Conservation (phyloP, 208 protist genomes). For the Leishmania arabica region DNA sequence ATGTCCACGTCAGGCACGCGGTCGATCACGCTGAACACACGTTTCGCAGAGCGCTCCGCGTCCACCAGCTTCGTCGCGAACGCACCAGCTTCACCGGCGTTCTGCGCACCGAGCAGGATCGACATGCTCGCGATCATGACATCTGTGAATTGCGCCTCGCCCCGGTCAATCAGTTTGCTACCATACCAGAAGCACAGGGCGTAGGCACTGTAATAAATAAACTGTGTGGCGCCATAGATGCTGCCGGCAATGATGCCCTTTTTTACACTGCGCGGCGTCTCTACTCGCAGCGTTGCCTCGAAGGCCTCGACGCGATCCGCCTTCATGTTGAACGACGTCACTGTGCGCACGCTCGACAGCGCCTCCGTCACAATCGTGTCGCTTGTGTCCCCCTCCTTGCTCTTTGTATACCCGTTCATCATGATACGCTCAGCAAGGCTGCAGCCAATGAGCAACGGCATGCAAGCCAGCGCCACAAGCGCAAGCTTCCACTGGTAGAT, state of each 20-base stretch:
- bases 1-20: slow-evolving; percentile 68
- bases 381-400: slow-evolving; percentile 43
- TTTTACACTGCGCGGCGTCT: slow-evolving; percentile 29
- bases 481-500: slow-evolving; percentile 80
- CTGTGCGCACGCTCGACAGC: slow-evolving; percentile 74
- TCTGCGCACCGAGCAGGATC: slow-evolving; percentile 64
- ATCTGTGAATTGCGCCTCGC: slow-evolving; percentile 62
- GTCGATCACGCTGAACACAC: slow-evolving; percentile 83
- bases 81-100: slow-evolving; percentile 61
- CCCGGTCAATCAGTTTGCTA: slow-evolving; percentile 62
- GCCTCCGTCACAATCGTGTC: slow-evolving; percentile 73
- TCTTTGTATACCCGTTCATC: slow-evolving; percentile 40
- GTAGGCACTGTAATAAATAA: slow-evolving; percentile 59
- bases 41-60: slow-evolving; percentile 43
- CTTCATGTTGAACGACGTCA: slow-evolving; percentile 78
- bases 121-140: slow-evolving; percentile 55
- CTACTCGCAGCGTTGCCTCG: slow-evolving; percentile 17
- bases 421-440: slow-evolving; percentile 46
- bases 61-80: slow-evolving; percentile 67
- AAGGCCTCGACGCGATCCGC: slow-evolving; percentile 38
- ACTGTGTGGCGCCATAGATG: slow-evolving; percentile 59
- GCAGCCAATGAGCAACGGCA: slow-evolving; percentile 55
- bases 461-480: slow-evolving; percentile 51
- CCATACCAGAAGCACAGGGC: slow-evolving; percentile 84
- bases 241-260: slow-evolving; percentile 39